Conservation (phyloP, 768 basidiomycete genomes). For the Strobilomyces dryophilus region DNA sequence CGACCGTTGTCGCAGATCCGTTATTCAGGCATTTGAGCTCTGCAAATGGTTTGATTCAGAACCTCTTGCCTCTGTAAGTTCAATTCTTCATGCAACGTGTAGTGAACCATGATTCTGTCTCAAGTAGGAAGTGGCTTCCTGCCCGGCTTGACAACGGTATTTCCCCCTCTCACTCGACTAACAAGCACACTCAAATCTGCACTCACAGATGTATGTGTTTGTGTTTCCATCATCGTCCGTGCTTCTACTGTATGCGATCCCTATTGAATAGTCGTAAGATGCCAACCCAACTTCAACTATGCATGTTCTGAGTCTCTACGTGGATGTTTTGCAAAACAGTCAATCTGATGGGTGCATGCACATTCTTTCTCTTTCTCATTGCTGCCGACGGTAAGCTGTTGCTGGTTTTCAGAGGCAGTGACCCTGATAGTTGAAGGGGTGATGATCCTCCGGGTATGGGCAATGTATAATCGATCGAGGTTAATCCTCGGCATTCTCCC, state of each 20-base stretch:
- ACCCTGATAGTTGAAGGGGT: not conserved
- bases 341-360: not conserved
- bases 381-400: slow-evolving; percentile 4
- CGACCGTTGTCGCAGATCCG: slow-evolving; percentile 7
- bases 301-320: too few relatives aligned
- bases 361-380: not conserved
- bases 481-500: not conserved
- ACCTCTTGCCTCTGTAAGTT: not conserved
- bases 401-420: too few relatives aligned
- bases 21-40: slow-evolving; percentile 2
- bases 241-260: too few relatives aligned
- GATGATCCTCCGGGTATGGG: not conserved
- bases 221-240: not conserved
- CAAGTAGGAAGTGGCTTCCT: not conserved
- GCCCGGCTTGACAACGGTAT: not conserved
- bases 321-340: not conserved
- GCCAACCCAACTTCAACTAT: not conserved
- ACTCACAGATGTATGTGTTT: not conserved
- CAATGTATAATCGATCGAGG: not conserved
- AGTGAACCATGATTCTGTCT: not conserved
- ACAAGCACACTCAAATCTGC: not conserved
- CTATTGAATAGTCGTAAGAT: too few relatives aligned
- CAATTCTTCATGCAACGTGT: not conserved
- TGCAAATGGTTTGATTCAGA: not conserved
- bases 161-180: not conserved